A percentile compares a stretch with the other conserved stretches of the same genome.
These are phyloP conservation scores for Flaveria sonorensis DNA, from an alignment of 129 eudicot species.

Conservation along the genomic window DNA sequence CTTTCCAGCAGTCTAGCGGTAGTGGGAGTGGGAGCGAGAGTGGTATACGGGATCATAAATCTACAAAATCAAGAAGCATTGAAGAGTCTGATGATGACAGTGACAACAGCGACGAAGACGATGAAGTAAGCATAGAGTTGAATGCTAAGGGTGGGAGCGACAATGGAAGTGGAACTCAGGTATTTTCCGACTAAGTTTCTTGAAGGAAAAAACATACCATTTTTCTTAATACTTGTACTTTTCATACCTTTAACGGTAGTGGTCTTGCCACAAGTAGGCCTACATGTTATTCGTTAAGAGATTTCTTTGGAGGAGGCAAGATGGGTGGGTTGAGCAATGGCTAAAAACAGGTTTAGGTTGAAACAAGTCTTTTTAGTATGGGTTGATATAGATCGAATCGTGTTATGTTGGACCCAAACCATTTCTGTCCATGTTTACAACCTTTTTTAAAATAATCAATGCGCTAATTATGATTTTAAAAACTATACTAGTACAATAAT, in stretches of 20 bases:
- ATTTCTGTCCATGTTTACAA: not conserved
- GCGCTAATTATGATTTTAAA: not conserved
- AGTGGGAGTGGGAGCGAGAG: constrained; percentile 81
- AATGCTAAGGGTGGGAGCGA: constrained; percentile 64
- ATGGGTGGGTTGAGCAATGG: not conserved
- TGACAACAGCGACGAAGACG: constrained; percentile 53
- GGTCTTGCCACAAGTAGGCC: constrained; percentile 12
- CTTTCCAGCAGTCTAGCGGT: constrained; percentile 58
- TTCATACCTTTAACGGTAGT: not conserved
- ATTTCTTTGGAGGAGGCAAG: not conserved
- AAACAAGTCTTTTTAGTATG: not conserved
- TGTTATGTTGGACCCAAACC: not conserved
- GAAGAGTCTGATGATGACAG: constrained; percentile 50
- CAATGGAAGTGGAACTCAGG: constrained; percentile 81
- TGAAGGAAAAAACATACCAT: not conserved
- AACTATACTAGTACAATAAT: not conserved
- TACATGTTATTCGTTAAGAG: not conserved
- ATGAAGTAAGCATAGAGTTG: constrained; percentile 47
- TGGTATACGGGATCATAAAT: constrained; percentile 48
- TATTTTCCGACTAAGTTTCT: constrained; percentile 23
- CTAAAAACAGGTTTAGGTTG: not conserved
- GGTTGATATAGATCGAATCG: not conserved
- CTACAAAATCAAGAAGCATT: constrained; percentile 45
- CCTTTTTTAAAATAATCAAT: not conserved
- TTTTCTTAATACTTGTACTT: not conserved